Evolutionary conservation across 805 yeast genomes (phyloP).

Genomic region (Metschnikowia shivogae): DNA sequence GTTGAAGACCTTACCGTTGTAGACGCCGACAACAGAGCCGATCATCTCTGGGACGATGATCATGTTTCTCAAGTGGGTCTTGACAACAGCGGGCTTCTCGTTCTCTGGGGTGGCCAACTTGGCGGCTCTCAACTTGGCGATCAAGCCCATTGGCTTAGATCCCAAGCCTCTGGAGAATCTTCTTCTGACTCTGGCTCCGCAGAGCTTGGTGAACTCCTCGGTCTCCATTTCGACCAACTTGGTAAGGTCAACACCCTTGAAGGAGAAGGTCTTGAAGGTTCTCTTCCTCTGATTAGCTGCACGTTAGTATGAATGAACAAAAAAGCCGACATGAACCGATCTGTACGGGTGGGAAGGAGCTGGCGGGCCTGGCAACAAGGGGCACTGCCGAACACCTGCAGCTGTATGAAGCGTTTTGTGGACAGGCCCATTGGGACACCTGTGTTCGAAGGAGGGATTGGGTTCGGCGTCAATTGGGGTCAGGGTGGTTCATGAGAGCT

Average conservation of each 20-base stretch:
- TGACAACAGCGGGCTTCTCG: constrained; percentile 97
- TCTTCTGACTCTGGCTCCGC: constrained; percentile 99
- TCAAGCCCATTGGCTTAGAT: constrained; percentile 90
- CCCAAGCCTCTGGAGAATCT: constrained; percentile 98
- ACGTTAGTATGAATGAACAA: constrained; percentile 7
- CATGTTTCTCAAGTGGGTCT: constrained; percentile 99
- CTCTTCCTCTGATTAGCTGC: constrained; percentile 74
- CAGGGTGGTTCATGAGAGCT: no score
- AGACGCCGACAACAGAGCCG: constrained; percentile 97
- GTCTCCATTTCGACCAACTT: constrained; percentile 90
- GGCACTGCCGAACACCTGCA: no score
- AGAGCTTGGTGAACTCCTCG: constrained; percentile 95
- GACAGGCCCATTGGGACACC: no score
- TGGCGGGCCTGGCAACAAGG: no score
- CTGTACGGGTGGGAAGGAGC: no score
- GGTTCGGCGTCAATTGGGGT: no score
- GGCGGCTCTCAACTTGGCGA: constrained; percentile 97
- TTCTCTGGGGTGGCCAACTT: constrained; percentile 83
- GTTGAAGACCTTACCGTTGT: constrained; percentile 99
- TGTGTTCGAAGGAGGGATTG: no score
- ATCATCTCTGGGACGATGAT: constrained; percentile 99
- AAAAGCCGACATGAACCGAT: no score
- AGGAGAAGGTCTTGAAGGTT: constrained; percentile 93
- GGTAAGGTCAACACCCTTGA: constrained; percentile 97
- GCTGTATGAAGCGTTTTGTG: neutral